A percentile compares a stretch with the other conserved stretches of the same genome.
phyloP scores from a whole-genome alignment of 2,329 filamentous ascomycete species.

The Dichotomopilus funicola region DNA sequence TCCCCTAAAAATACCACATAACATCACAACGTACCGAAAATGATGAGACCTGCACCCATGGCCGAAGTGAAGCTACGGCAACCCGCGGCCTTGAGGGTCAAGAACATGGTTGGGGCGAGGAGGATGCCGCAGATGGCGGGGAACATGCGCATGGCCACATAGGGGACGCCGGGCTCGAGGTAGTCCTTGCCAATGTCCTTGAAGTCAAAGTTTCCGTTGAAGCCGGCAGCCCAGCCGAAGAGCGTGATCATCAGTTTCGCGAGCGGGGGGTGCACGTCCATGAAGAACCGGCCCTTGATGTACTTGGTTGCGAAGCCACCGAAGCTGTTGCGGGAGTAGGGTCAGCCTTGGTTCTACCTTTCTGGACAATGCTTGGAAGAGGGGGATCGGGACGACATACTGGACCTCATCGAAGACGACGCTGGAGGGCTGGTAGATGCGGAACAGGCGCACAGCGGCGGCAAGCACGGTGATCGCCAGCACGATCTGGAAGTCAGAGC shows the following conservation, averaged over 20 bases:
- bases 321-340: slow-evolving; percentile 54
- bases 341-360: slow-evolving; percentile 15
- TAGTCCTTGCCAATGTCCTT: slow-evolving; percentile 99
- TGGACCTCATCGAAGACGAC: slow-evolving; percentile 99
- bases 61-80: slow-evolving; percentile 81
- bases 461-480: slow-evolving; percentile 67
- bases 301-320: slow-evolving; percentile 98
- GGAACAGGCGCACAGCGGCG: slow-evolving; percentile 77
- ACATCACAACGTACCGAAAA: slow-evolving; percentile 66
- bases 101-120: slow-evolving; percentile 85
- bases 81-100: slow-evolving; percentile 85
- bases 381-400: slow-evolving; percentile 49
- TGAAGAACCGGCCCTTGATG: slow-evolving; percentile 98
- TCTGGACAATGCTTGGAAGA: background rate
- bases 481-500: slow-evolving; percentile 75
- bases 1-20: background rate
- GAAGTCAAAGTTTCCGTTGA: slow-evolving; percentile 94
- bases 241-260: slow-evolving; percentile 96
- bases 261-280: slow-evolving; percentile 98
- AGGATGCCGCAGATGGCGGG: slow-evolving; percentile 85
- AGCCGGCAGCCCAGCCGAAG: slow-evolving; percentile 89
- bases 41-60: slow-evolving; percentile 77
- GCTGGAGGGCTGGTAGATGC: slow-evolving; percentile 91
- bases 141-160: slow-evolving; percentile 94
- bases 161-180: slow-evolving; percentile 86